phyloP scores from a whole-genome alignment of 1,139 yeast genomes.

The Saccharomyces hybrid region DNA sequence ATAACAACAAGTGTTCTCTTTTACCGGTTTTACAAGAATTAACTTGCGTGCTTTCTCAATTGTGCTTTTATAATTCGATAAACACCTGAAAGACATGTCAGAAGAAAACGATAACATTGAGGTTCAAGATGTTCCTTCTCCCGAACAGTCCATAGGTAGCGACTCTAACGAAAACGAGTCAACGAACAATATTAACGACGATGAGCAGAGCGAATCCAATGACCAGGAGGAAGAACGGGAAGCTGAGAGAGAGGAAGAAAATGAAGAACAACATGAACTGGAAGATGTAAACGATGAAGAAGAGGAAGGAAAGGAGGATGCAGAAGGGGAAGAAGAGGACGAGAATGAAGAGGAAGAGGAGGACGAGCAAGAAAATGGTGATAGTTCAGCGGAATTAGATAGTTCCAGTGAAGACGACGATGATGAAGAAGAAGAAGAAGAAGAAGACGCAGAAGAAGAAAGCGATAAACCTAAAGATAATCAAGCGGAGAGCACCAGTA shows the following conservation, averaged over 20 bases:
- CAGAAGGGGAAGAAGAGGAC: constrained; percentile 15
- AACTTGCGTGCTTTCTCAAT: not conserved
- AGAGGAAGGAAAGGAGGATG: constrained; percentile 17
- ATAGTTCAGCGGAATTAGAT: not conserved
- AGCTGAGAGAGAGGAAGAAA: constrained; percentile 14
- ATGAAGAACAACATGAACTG: constrained; percentile 17
- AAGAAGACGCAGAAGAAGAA: constrained; percentile 7
- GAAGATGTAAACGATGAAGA: constrained; percentile 19
- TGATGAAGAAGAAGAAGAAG: constrained; percentile 7
- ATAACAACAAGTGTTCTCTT: not conserved
- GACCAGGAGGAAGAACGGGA: not conserved
- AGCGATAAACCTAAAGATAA: constrained; percentile 3
- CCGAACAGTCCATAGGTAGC: not conserved
- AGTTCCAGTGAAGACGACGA: constrained; percentile 9
- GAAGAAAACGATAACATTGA: not conserved
- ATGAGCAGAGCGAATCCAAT: not conserved
- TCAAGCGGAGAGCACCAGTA: too few relatives aligned
- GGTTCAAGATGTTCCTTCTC: not conserved
- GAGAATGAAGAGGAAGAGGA: constrained; percentile 12
- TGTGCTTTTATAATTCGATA: not conserved
- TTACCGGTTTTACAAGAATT: not conserved
- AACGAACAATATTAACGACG: not conserved
- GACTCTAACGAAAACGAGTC: not conserved
- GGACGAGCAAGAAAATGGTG: constrained; percentile 19
- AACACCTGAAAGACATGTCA: not conserved